Evolutionary conservation across 2,329 filamentous ascomycete species (phyloP), one percentile per base, ranked within the genome.

Genomic region (Aspergillus persii): DNA sequence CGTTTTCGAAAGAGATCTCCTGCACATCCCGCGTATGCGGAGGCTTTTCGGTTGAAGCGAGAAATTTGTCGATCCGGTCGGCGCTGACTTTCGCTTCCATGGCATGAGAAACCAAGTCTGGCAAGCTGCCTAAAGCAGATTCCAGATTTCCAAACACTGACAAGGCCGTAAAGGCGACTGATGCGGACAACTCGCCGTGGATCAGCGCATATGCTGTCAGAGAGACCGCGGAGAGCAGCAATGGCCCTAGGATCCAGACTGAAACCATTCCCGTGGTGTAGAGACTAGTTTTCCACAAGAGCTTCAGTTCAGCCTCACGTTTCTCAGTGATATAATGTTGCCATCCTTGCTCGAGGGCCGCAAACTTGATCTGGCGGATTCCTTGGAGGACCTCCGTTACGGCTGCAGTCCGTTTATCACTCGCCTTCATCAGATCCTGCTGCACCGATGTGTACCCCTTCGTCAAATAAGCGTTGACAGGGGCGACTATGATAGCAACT

Each of bases 331-430:
- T 90, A 57, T 88, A 88, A 31, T 81, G 79, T 69, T 91, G 85
- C 90, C 90, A 93, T 66, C 90, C 85, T 31, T 80, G 77, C 72
- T 93, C 90, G 1, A 91, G 76, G 0, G 90, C 90, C 1, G 89
- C 88, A 66, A 93, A 92, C 69, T 93, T 93, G 77, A 93, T 92
- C 73, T 93, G 90, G 1, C 90, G 85, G 63, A 93, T 92, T 3
- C 90, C 89, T 66, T 89, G 84, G 1, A 93, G 77, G 1, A 88
- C 89, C 72, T 93, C 90, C 2, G 89, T 89, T 23, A 93, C 83
- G 12, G 91, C 83, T 0, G 83, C 86, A 72, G 91, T 82, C 72
- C 92, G 92, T 60, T 86, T 81, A 70, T 93, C 90, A 50, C 89
- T 82, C 27, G 88, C 81, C 69, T 89, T 90, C 90, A 93, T 92